Evolutionary conservation across 352 stramenopile genomes (phyloP), one percentile per base, ranked within the genome.

Genomic region (Chrysophaeum taylorii): DNA sequence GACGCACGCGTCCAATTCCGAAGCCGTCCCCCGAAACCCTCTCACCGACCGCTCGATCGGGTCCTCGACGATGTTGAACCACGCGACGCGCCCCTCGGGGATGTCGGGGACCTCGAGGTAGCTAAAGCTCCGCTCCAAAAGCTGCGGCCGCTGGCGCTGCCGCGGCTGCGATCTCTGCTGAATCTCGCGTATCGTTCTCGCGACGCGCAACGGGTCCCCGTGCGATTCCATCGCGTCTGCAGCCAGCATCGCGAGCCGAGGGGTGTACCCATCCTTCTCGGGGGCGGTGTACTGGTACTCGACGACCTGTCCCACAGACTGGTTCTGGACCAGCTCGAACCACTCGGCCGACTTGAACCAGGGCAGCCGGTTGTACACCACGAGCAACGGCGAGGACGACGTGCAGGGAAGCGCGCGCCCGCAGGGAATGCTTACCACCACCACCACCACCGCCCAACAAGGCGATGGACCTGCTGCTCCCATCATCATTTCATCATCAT

Each of bases 41-140:
- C 45, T 16, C 45, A 23, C 21, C 12, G 45, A 16, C 18, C 45
- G 45, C 45, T 16, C 45, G 25, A 62, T 31, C 27, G 50, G 50
- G 50, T 62, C 50, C 50, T 62, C 50, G 50, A 62, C 27, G 50
- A 62, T 25, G 50, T 35, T 38, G 50, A 62, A 25, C 50, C 50
- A 62, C 12, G 45, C 45, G 7, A 54, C 12, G 45, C 23, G 12
- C 7, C 23, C 23, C 12, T 14, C 45, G 7, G n/a, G 18, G 45
- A 54, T 31, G 27, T 35, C 27, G n/a, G 50, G 23, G 15, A 62
- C 9, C 25, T 35, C 50, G 50, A 62, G 7, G 21, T 12, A 54
- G 4, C 23, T 54, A 27, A 54, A 29, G 12, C 12, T 54, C 12
- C 12, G 12, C 45, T 14, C 45, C 45, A 4, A 27, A 4, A 27